phyloP scores from a whole-genome alignment of 2,329 filamentous ascomycete species.

The Talaromyces sp. region DNA sequence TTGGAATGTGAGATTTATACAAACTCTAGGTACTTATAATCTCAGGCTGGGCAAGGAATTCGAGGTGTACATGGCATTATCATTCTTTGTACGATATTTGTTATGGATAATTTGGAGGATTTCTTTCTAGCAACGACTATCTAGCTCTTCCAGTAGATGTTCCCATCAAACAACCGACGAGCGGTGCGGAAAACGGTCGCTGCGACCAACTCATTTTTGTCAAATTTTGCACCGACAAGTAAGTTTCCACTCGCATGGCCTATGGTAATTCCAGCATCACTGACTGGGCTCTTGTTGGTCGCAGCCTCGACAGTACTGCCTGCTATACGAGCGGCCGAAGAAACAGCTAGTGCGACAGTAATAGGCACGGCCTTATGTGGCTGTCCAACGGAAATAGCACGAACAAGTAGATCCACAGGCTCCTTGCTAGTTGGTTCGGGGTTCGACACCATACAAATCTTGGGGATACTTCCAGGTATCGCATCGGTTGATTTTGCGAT shows the following conservation, averaged over 20 bases:
- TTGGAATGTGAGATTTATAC: too few species aligned
- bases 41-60: too few species aligned
- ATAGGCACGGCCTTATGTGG: slow-evolving; percentile 61
- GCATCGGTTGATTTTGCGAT: slow-evolving; percentile 50
- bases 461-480: slow-evolving; percentile 61
- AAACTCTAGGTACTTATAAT: too few species aligned
- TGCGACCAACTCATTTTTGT: slow-evolving; percentile 36
- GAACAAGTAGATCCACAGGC: slow-evolving; percentile 43
- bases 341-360: slow-evolving; percentile 57
- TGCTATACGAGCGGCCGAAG: slow-evolving; percentile 51
- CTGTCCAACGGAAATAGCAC: slow-evolving; percentile 59
- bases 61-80: too few species aligned
- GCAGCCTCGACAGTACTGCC: slow-evolving; percentile 44
- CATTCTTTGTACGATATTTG: too few species aligned
- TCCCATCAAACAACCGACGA: slow-evolving; percentile 52
- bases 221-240: slow-evolving; percentile 47
- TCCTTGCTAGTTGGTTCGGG: slow-evolving; percentile 17
- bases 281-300: slow-evolving; percentile 22
- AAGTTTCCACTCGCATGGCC: slow-evolving; percentile 54
- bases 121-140: too few species aligned
- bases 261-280: slow-evolving; percentile 42
- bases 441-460: slow-evolving; percentile 60
- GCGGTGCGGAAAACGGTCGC: slow-evolving; percentile 54
- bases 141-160: slow-evolving; percentile 45
- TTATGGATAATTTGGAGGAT: too few species aligned